Base-by-base conservation (phyloP, 495 filamentous ascomycete species). In the Chaetomium fimeti region DNA sequence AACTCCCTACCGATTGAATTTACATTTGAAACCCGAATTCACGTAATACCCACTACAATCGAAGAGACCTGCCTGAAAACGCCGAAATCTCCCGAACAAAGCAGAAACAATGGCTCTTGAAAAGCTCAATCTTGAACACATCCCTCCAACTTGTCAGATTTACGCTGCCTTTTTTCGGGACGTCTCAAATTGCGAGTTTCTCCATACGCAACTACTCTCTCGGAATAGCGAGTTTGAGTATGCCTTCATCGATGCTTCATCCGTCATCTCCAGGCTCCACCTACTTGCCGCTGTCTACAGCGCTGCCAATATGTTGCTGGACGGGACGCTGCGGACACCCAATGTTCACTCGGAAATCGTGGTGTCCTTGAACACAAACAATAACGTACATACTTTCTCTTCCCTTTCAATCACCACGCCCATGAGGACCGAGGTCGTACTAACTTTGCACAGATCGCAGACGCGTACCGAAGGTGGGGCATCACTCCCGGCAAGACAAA, bases 281-380 rank as follows among this genome's bases (percentile, higher is more conserved):
- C 75, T 87, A 40, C 80, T 93, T 38, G 87, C 91, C 4, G 93
- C 92, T 11, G 79, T 88, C 29, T 96, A 89, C 72, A 83, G 88
- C 69, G 91, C 93, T 7, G 78, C 91, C 55, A 91, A 88, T 66
- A 84, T 88, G 66, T 77, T 83, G 36, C 61, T 86, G 18, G 72
- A 68, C 48, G 78, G 78, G 0, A 84, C 85, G 25, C 77, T 93
- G 36, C 87, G 85, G 68, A 94, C 91, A 27, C 84, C 87, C 42
- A 98, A 97, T 71, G 87, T 97, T 13, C 94, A 98, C 69, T 94
- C 92, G 0, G 94, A 98, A 74, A 90, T 91, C 63, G 93, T 99
- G 3, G 90, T 90, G 69, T 87, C 86, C 15, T 77, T 99, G 12
- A 90, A 85, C 57, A 83, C 88, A 0, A 91, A 89, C 56, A 97